phyloP scores from a whole-genome alignment of 306 rosid species.

The Ceratonia siliqua region DNA sequence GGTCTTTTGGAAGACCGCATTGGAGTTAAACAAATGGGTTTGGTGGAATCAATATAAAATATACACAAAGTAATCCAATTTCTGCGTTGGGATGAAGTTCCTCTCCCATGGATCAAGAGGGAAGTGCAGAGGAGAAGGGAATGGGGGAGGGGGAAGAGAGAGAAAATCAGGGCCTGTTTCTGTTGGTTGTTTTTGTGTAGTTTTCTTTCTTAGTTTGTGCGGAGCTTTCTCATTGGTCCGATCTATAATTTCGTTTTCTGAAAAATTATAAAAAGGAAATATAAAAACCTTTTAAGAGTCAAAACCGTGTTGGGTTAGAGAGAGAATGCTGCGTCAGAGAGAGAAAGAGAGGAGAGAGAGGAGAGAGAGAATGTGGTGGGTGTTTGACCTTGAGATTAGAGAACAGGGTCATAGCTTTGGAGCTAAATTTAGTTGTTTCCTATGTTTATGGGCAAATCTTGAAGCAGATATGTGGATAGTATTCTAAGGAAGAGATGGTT shows the following conservation, averaged over 20 bases:
- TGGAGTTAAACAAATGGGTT: constrained; percentile 40
- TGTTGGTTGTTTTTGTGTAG: constrained; percentile 17
- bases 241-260: constrained; percentile 55
- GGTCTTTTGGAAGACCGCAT: constrained; percentile 63
- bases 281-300: constrained; percentile 29
- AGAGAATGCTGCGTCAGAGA: no score
- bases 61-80: constrained; percentile 2
- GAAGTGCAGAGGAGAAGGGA: background rate
- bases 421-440: constrained; percentile 48
- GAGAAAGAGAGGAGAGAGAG: constrained; percentile 24
- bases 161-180: constrained; percentile 29
- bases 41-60: constrained; percentile 14
- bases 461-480: constrained; percentile 45
- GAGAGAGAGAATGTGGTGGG: constrained; percentile 35
- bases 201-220: constrained; percentile 34
- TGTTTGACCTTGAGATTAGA: constrained; percentile 63
- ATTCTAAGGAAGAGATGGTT: constrained; percentile 16
- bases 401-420: constrained; percentile 15
- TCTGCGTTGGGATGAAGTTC: constrained; percentile 28
- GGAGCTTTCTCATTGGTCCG: constrained; percentile 53
- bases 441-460: constrained; percentile 37
- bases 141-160: constrained; percentile 28
- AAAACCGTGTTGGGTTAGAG: constrained; percentile 60
- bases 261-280: constrained; percentile 4
- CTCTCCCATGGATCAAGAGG: constrained; percentile 54